Evolutionary conservation across 2,329 filamentous ascomycete genomes (phyloP).

Genomic region (Monilinia fructigena): DNA sequence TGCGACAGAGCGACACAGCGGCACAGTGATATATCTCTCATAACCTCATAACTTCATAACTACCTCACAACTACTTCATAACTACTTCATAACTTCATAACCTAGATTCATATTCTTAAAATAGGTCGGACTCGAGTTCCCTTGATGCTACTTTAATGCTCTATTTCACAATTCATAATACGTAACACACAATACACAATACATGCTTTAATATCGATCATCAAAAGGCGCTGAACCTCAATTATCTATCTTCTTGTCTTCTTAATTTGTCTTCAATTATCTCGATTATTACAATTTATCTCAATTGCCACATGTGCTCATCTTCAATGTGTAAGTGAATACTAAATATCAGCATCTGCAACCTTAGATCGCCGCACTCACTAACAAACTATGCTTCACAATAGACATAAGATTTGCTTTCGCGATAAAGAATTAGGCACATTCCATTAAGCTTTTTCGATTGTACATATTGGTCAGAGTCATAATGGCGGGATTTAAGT

Average conservation of each 20-base stretch:
- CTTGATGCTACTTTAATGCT: neutral
- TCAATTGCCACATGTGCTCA: neutral
- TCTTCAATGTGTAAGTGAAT: conserved; percentile 12
- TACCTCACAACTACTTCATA: no score
- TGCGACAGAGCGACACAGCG: neutral
- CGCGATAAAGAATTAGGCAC: conserved; percentile 1
- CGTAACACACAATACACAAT: neutral
- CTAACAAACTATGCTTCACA: conserved; percentile 1
- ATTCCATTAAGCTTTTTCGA: conserved; percentile 1
- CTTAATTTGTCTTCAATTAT: conserved; percentile 6
- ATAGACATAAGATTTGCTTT: conserved; percentile 1
- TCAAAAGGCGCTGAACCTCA: neutral
- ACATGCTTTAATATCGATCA: neutral
- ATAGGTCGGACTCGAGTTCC: neutral
- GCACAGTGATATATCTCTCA: no score
- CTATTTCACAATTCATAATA: neutral
- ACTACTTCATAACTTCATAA: no score
- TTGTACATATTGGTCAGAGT: conserved; percentile 7
- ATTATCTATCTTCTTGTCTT: neutral
- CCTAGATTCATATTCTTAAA: neutral
- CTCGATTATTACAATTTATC: neutral
- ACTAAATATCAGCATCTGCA: neutral
- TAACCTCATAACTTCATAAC: neutral
- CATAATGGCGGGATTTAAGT: conserved; percentile 50
- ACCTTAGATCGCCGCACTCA: neutral